phyloP scores from a whole-genome alignment of 305 asterid genomes.

The Withania somnifera region DNA sequence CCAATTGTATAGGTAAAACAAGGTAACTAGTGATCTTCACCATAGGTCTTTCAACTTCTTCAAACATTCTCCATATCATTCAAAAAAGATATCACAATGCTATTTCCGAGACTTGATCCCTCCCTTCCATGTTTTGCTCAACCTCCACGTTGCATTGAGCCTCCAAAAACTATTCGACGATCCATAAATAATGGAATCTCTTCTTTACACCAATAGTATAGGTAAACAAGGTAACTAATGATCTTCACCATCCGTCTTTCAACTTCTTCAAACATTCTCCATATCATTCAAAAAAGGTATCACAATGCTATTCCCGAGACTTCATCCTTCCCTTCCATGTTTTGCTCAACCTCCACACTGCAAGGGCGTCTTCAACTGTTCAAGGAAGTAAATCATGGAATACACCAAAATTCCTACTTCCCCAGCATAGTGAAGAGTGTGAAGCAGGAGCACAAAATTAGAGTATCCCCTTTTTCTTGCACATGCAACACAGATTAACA shows the following conservation, averaged over 20 bases:
- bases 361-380: neutral
- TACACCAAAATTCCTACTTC: neutral
- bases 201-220: neutral
- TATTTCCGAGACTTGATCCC: neutral
- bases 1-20: neutral
- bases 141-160: neutral
- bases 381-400: neutral
- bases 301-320: neutral
- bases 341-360: neutral
- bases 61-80: neutral
- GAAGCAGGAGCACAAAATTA: neutral
- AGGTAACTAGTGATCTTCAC: neutral
- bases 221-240: neutral
- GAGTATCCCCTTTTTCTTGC: neutral
- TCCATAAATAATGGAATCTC: neutral
- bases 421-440: neutral
- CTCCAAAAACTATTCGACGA: neutral
- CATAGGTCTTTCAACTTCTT: neutral
- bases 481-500: neutral
- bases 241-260: neutral
- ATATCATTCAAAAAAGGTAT: neutral
- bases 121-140: neutral
- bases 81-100: neutral
- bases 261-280: neutral
- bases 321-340: neutral